Conservation (phyloP, 2,329 filamentous ascomycete genomes). For the Ophiostoma australiae region DNA sequence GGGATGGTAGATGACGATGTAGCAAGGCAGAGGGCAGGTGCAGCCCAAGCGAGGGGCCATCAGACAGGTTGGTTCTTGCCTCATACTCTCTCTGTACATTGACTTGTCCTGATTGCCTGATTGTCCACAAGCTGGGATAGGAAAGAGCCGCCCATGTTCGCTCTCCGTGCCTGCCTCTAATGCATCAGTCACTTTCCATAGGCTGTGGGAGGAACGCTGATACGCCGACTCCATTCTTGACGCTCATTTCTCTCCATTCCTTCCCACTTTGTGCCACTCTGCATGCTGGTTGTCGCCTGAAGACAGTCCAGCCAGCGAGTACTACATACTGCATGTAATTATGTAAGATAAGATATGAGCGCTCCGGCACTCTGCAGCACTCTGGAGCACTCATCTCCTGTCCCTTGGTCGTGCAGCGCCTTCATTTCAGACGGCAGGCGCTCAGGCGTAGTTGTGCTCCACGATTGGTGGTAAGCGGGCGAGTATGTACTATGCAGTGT, state of each 20-base stretch:
- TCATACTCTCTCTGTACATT: no score
- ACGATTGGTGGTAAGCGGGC: not conserved
- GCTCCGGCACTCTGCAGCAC: not conserved
- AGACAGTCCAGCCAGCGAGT: not conserved
- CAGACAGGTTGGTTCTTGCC: no score
- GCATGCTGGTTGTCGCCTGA: not conserved
- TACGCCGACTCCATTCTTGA: constrained; percentile 4
- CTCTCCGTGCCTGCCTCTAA: not conserved
- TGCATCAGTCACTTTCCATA: no score
- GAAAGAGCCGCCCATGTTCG: not conserved
- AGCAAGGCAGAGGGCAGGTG: not conserved
- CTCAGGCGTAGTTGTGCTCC: constrained; percentile 1
- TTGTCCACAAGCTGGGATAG: not conserved
- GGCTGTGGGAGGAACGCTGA: constrained; percentile 16
- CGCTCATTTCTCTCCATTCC: constrained; percentile 13
- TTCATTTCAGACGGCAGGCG: constrained; percentile 23
- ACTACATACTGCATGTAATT: not conserved
- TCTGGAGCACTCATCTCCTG: constrained; percentile 12
- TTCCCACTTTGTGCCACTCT: not conserved
- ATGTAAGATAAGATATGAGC: not conserved
- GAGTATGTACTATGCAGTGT: not conserved
- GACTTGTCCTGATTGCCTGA: not conserved
- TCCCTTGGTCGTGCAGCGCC: constrained; percentile 24
- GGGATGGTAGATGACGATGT: constrained; percentile 5
- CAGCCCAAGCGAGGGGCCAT: constrained; percentile 6